Conservation (phyloP, 306 rosid genomes). For the Quercus berberidifolia region DNA sequence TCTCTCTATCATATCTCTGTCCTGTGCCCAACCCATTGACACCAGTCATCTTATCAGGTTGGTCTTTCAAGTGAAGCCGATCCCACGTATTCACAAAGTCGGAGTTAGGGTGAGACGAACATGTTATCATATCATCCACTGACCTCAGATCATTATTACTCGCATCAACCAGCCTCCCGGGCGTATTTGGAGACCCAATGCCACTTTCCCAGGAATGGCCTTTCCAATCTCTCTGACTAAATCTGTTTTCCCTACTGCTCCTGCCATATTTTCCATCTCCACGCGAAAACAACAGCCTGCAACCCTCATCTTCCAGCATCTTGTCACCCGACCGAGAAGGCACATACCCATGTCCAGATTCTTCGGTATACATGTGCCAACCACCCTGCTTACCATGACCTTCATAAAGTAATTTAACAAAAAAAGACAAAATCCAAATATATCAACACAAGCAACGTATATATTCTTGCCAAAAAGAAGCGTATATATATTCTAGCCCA, state of each 20-base stretch:
- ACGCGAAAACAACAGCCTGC: constrained; percentile 50
- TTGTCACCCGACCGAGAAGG: constrained; percentile 70
- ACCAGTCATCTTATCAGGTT: constrained; percentile 63
- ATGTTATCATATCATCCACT: constrained; percentile 47
- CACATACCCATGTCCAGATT: constrained; percentile 69
- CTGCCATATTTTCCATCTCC: constrained; percentile 80
- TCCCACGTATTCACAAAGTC: constrained; percentile 68
- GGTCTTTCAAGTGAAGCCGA: constrained; percentile 63
- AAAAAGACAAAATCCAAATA: constrained; percentile 18
- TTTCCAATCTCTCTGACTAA: constrained; percentile 65
- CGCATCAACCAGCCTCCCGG: constrained; percentile 52
- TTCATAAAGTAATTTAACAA: constrained; percentile 51
- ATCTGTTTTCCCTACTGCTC: constrained; percentile 65
- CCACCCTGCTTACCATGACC: constrained; percentile 98
- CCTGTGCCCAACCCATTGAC: constrained; percentile 53
- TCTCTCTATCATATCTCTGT: constrained; percentile 61
- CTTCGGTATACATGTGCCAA: constrained; percentile 84
- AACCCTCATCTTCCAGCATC: constrained; percentile 64
- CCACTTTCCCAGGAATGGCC: constrained; percentile 61
- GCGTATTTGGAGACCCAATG: constrained; percentile 43
- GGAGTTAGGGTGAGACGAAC: constrained; percentile 51
- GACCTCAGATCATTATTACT: constrained; percentile 51
- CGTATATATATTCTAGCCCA: too few relatives aligned
- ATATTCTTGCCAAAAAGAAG: constrained; percentile 16
- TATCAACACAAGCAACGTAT: constrained; percentile 49